A percentile compares a stretch with the other conserved stretches of the same genome.
Evolutionary conservation across 2,329 filamentous ascomycete species (phyloP).

Genomic region (Teratosphaeria nubilosa): DNA sequence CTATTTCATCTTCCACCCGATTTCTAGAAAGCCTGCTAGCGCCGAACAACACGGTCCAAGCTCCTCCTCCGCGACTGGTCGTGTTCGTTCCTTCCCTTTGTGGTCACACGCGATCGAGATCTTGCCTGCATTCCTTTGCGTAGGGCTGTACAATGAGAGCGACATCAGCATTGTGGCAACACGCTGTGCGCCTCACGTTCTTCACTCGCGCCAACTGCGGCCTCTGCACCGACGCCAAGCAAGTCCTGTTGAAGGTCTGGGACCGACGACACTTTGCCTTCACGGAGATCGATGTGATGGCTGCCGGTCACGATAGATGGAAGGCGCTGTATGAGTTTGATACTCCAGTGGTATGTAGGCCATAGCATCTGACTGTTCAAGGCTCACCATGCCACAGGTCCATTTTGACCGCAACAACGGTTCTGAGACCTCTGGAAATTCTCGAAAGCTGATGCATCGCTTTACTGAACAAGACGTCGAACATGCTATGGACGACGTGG

Average conservation of each 20-base stretch:
- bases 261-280: constrained; percentile 57
- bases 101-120: neutral
- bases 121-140: too few relatives aligned
- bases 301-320: constrained; percentile 54
- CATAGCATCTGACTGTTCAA: neutral
- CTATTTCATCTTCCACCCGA: neutral
- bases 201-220: constrained; percentile 65
- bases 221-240: constrained; percentile 59
- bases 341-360: constrained; percentile 57
- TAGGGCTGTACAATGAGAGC: constrained; percentile 8
- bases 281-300: constrained; percentile 59
- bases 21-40: neutral
- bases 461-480: constrained; percentile 59
- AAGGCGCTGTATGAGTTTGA: constrained; percentile 69
- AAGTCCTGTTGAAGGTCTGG: constrained; percentile 58
- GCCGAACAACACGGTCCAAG: neutral
- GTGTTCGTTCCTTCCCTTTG: neutral
- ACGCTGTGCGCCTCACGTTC: constrained; percentile 46
- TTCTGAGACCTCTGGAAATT: constrained; percentile 43
- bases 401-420: constrained; percentile 52
- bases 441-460: constrained; percentile 67
- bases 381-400: constrained; percentile 30
- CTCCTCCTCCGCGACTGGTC: neutral
- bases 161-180: constrained; percentile 7
- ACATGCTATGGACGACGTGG: constrained; percentile 55